These are phyloP conservation scores for Xylariales sp. DNA, from an alignment of 2,329 filamentous ascomycete genomes.

Conservation along the genomic window DNA sequence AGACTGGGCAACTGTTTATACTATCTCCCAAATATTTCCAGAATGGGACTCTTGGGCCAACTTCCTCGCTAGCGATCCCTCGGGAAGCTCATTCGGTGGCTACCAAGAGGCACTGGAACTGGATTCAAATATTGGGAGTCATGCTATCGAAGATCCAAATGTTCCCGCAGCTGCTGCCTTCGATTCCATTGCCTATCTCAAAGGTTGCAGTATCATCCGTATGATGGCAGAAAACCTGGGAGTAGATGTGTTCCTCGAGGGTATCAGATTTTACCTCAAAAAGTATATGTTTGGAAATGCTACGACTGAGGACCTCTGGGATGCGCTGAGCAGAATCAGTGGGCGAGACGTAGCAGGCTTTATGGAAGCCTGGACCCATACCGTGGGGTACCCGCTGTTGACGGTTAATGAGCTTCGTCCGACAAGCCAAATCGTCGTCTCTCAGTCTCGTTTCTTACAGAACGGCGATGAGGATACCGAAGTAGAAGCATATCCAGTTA, in stretches of 20 bases:
- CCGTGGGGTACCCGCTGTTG: slow-evolving; percentile 65
- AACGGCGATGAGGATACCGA: background rate
- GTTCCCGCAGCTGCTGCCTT: slow-evolving; percentile 69
- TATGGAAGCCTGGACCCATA: slow-evolving; percentile 70
- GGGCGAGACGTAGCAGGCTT: slow-evolving; percentile 64
- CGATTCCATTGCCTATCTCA: slow-evolving; percentile 69
- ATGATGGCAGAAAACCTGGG: slow-evolving; percentile 44
- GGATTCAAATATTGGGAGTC: slow-evolving; percentile 63
- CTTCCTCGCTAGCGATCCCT: slow-evolving; percentile 10
- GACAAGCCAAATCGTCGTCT: background rate
- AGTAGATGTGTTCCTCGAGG: slow-evolving; percentile 65
- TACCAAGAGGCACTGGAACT: slow-evolving; percentile 41
- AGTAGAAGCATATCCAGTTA: background rate
- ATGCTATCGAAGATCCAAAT: slow-evolving; percentile 66
- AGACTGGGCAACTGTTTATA: slow-evolving; percentile 45
- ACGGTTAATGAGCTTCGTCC: slow-evolving; percentile 5
- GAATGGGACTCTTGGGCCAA: slow-evolving; percentile 13
- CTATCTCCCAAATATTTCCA: slow-evolving; percentile 11
- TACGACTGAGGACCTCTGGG: slow-evolving; percentile 62
- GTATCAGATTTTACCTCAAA: slow-evolving; percentile 62
- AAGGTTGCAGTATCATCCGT: slow-evolving; percentile 65
- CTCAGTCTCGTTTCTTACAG: slow-evolving; percentile 1
- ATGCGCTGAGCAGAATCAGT: slow-evolving; percentile 61
- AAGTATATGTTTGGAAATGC: slow-evolving; percentile 64
- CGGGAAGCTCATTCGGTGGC: background rate